Conservation (phyloP, 1,284 basidiomycete species). For the Sanghuangporus weigelae region DNA sequence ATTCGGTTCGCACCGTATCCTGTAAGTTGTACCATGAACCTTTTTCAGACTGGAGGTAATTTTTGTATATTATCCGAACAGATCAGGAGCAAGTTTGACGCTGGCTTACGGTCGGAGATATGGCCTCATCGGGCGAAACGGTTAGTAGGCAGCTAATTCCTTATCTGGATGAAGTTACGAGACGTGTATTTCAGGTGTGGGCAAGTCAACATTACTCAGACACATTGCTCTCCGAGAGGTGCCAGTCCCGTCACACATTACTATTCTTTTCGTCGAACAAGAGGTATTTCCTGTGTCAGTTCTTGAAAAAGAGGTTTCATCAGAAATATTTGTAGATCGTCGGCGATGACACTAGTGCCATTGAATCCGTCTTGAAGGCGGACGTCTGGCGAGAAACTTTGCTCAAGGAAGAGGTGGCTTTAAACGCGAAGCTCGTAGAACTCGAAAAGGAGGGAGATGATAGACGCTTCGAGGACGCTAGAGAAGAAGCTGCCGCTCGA, state of each 20-base stretch:
- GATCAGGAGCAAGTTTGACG: constrained; percentile 80
- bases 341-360: constrained; percentile 89
- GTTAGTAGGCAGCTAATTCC: constrained; percentile 27
- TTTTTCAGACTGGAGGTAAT: constrained; percentile 17
- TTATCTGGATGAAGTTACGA: neutral
- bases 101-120: constrained; percentile 87
- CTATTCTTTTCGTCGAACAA: constrained; percentile 97
- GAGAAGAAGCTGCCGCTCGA: constrained; percentile 82
- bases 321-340: constrained; percentile 49
- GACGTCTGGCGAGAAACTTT: constrained; percentile 95
- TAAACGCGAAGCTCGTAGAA: constrained; percentile 68
- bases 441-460: constrained; percentile 76
- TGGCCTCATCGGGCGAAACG: constrained; percentile 81
- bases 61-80: constrained; percentile 27
- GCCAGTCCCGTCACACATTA: constrained; percentile 89
- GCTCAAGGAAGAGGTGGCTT: constrained; percentile 70
- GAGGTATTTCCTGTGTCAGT: constrained; percentile 50
- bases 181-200: constrained; percentile 58
- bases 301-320: neutral
- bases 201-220: constrained; percentile 96
- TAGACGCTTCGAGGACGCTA: constrained; percentile 71
- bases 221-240: constrained; percentile 96
- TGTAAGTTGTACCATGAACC: constrained; percentile 49
- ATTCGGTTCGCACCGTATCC: constrained; percentile 89
- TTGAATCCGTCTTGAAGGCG: constrained; percentile 93